phyloP scores from a whole-genome alignment of 495 filamentous ascomycete species.

The Glarea lozoyensis region DNA sequence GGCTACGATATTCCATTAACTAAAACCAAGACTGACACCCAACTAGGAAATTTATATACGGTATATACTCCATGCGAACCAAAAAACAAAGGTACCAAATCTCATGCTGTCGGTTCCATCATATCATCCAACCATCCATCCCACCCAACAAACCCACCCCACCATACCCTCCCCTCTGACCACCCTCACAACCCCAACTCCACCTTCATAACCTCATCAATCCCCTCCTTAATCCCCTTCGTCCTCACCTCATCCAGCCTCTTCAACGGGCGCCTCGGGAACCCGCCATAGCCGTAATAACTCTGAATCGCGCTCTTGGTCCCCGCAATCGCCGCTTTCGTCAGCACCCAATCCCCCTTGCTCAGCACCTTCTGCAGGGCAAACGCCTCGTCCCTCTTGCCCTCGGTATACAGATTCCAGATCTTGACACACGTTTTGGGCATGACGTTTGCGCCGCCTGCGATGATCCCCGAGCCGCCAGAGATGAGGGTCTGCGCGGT shows the following conservation, averaged over 20 bases:
- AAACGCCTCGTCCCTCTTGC: conserved; percentile 64
- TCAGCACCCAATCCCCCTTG: conserved; percentile 77
- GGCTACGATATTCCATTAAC: no score
- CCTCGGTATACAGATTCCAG: conserved; percentile 69
- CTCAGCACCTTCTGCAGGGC: conserved; percentile 62
- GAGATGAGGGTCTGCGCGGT: conserved; percentile 71
- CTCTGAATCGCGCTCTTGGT: conserved; percentile 78
- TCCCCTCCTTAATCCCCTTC: conserved; percentile 57
- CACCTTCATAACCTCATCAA: conserved; percentile 57
- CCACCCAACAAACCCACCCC: neutral
- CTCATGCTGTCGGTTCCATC: no score
- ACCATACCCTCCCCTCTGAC: no score
- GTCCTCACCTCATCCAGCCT: conserved; percentile 52
- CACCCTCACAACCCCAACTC: conserved; percentile 36
- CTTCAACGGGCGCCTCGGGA: conserved; percentile 64
- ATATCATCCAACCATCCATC: neutral
- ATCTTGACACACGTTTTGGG: conserved; percentile 74
- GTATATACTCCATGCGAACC: no score
- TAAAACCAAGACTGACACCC: no score
- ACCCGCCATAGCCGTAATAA: conserved; percentile 80
- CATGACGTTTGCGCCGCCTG: conserved; percentile 79
- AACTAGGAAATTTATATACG: no score
- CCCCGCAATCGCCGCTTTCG: conserved; percentile 76
- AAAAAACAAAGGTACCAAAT: no score
- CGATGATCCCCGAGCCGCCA: conserved; percentile 78